Percentiles rank a stretch among this genome's conserved stretches.
phyloP scores from a whole-genome alignment of 2,329 filamentous ascomycete species.

The Fusarium sp. region DNA sequence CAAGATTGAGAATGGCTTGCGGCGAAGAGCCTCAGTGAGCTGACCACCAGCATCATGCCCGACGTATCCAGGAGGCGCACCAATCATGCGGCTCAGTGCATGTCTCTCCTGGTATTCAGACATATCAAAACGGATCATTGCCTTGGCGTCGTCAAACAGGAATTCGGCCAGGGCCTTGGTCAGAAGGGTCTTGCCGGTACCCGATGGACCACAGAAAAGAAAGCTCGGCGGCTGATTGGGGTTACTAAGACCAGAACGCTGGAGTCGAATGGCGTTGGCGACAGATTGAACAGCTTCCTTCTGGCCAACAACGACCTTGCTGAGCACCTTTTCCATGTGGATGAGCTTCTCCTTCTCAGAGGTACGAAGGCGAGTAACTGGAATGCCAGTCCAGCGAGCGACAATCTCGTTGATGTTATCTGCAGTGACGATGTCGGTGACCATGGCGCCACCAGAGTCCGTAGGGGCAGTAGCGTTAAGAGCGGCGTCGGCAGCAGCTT shows the following conservation, averaged over 20 bases:
- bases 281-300: conserved; percentile 92
- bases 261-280: conserved; percentile 93
- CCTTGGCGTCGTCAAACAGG: conserved; percentile 94
- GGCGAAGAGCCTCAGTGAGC: conserved; percentile 91
- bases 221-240: conserved; percentile 98
- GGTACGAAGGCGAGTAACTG: conserved; percentile 91
- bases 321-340: conserved; percentile 90
- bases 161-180: conserved; percentile 98
- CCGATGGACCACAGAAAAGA: conserved; percentile 97
- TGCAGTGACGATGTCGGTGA: conserved; percentile 93
- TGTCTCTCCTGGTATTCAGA: conserved; percentile 99
- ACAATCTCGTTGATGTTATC: conserved; percentile 99
- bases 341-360: conserved; percentile 99
- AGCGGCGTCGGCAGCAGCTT: conserved; percentile 78
- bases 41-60: conserved; percentile 96
- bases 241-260: conserved; percentile 92
- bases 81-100: conserved; percentile 95
- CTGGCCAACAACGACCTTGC: conserved; percentile 89
- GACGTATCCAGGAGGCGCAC: conserved; percentile 95
- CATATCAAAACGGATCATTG: conserved; percentile 99
- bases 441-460: conserved; percentile 75
- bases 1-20: conserved; percentile 96
- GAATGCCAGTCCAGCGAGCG: conserved; percentile 96
- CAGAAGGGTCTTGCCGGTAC: conserved; percentile 96
- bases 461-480: conserved; percentile 62